Evolutionary conservation across 1,284 basidiomycete genomes (phyloP).

Genomic region (Thelephora terrestris): DNA sequence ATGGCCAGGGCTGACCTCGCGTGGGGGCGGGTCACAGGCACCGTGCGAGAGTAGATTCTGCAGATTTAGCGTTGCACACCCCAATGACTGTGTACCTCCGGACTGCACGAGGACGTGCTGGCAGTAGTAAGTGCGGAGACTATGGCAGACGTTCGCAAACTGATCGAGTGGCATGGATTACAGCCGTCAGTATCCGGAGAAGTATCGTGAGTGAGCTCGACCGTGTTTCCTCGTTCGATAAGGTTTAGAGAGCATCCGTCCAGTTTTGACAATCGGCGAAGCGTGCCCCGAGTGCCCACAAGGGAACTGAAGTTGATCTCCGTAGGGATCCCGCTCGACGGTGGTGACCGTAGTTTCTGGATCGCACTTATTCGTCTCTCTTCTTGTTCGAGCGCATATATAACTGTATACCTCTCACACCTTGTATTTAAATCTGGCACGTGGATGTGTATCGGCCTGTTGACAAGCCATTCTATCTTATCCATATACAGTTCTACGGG

Average conservation of each 20-base stretch:
- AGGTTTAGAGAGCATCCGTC: neutral
- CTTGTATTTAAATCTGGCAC: too few species aligned
- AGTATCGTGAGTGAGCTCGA: slow-evolving; percentile 33
- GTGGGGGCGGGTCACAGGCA: slow-evolving; percentile 26
- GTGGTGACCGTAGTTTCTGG: too few species aligned
- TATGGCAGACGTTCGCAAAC: neutral
- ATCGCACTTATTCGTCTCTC: too few species aligned
- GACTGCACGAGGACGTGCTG: slow-evolving; percentile 56
- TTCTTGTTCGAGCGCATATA: too few species aligned
- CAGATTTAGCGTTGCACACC: slow-evolving; percentile 61
- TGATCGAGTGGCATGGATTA: slow-evolving; percentile 7
- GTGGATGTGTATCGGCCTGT: too few species aligned
- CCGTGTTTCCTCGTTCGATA: neutral
- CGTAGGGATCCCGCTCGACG: too few species aligned
- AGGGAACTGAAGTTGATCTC: too few species aligned
- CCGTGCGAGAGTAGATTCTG: slow-evolving; percentile 52
- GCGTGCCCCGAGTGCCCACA: neutral
- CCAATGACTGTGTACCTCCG: slow-evolving; percentile 43
- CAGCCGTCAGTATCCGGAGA: slow-evolving; percentile 63
- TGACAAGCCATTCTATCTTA: too few species aligned
- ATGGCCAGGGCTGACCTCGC: slow-evolving; percentile 10
- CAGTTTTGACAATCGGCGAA: neutral
- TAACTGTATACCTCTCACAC: too few species aligned
- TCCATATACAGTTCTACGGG: too few species aligned
- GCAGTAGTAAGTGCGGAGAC: slow-evolving; percentile 53